These are phyloP conservation scores for Crithidia expoeki DNA, from an alignment of 208 protist genomes.

Conservation along the genomic window DNA sequence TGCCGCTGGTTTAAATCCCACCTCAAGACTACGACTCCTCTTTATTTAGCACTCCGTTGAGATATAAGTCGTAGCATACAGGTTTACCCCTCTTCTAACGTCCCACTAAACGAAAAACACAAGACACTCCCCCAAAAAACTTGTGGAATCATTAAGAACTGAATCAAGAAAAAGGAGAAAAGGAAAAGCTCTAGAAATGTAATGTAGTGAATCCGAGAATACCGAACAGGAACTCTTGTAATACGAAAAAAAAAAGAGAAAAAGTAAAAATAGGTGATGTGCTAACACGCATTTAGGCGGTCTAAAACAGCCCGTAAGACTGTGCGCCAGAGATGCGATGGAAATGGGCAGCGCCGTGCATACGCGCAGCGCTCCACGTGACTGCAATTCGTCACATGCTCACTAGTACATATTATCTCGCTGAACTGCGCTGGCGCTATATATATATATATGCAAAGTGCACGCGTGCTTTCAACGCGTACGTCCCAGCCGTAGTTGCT, in stretches of 20 bases:
- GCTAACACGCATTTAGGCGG: conserved; percentile 1
- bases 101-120: neutral
- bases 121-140: neutral
- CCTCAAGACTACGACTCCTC: no score
- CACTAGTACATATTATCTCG: no score
- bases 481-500: no score
- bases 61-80: conserved; percentile 11
- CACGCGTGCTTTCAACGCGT: no score
- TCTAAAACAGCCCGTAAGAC: neutral
- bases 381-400: no score
- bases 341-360: no score
- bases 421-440: no score
- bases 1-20: no score
- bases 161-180: conserved; percentile 15
- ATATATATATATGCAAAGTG: no score
- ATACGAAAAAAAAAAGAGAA: neutral
- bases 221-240: conserved; percentile 1
- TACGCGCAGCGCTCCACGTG: no score
- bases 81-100: conserved; percentile 17
- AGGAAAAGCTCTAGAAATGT: conserved; percentile 17
- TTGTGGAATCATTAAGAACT: neutral
- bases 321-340: neutral
- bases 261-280: conserved; percentile 12
- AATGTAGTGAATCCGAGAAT: conserved; percentile 19
- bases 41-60: neutral